Conservation (phyloP, 495 filamentous ascomycete genomes). For the Neurospora sp. region DNA sequence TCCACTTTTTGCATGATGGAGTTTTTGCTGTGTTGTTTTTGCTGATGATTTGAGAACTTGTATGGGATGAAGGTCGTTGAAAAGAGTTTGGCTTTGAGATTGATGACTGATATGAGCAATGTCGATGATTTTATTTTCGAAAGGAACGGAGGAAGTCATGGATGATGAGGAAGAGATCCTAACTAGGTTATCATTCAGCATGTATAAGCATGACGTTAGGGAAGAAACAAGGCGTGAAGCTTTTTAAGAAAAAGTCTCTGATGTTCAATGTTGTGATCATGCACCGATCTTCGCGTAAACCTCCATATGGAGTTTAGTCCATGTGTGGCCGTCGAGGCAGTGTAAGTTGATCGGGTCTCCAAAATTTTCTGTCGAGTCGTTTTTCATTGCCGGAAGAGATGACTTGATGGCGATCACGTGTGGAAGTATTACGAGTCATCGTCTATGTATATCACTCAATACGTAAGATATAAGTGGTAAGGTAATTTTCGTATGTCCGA, state of each 20-base stretch:
- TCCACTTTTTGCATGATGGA: background rate
- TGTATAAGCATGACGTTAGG: background rate
- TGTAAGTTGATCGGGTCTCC: background rate
- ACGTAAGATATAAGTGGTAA: background rate
- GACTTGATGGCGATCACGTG: background rate
- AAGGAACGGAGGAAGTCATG: background rate
- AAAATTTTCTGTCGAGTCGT: background rate
- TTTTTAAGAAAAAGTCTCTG: background rate
- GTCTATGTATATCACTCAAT: background rate
- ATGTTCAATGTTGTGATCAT: background rate
- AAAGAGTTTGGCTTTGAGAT: background rate
- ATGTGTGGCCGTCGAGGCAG: background rate
- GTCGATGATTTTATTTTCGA: background rate
- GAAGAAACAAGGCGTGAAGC: background rate
- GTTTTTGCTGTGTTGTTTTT: background rate
- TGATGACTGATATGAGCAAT: background rate
- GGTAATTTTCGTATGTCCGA: background rate
- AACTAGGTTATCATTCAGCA: background rate
- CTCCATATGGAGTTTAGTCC: background rate
- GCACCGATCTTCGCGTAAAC: background rate
- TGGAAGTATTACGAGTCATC: background rate
- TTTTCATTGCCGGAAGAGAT: background rate
- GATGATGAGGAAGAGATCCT: too few relatives aligned
- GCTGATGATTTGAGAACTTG: background rate
- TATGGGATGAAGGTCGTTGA: background rate